These are phyloP conservation scores for Exophiala sp. DNA, from an alignment of 2,329 filamentous ascomycete genomes.

Conservation along the genomic window DNA sequence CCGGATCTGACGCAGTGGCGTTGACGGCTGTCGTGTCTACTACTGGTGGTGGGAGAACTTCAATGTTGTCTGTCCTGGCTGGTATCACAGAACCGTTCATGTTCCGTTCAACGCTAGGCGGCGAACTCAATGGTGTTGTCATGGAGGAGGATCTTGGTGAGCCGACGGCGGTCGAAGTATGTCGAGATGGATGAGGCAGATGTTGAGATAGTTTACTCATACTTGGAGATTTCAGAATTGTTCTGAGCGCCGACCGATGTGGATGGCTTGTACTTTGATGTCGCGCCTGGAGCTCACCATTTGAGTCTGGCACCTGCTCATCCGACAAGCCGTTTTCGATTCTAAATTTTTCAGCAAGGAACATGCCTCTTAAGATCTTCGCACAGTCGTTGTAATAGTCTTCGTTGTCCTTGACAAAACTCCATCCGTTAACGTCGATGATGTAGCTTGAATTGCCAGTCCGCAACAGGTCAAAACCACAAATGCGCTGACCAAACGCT, in stretches of 20 bases:
- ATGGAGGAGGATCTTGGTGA: slow-evolving; percentile 43
- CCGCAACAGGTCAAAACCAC: slow-evolving; percentile 89
- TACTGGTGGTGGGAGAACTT: slow-evolving; percentile 45
- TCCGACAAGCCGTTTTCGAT: slow-evolving; percentile 33
- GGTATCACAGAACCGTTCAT: slow-evolving; percentile 8
- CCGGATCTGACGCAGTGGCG: slow-evolving; percentile 8
- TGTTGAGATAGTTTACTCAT: slow-evolving; percentile 52
- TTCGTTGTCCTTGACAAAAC: slow-evolving; percentile 98
- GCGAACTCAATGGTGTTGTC: slow-evolving; percentile 35
- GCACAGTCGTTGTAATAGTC: slow-evolving; percentile 95
- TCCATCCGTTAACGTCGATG: slow-evolving; percentile 99
- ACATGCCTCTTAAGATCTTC: slow-evolving; percentile 80
- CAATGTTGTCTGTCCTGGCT: slow-evolving; percentile 17
- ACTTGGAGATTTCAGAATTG: slow-evolving; percentile 63
- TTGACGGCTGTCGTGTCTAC: slow-evolving; percentile 16
- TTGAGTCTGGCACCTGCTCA: slow-evolving; percentile 34
- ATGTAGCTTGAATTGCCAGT: slow-evolving; percentile 90
- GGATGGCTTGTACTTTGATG: slow-evolving; percentile 40
- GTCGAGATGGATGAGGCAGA: slow-evolving; percentile 40
- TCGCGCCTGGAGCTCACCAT: slow-evolving; percentile 25
- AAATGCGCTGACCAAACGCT: slow-evolving; percentile 90
- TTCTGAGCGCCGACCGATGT: slow-evolving; percentile 53
- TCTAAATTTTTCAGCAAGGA: slow-evolving; percentile 69
- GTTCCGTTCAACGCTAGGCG: slow-evolving; percentile 33
- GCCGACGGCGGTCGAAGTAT: slow-evolving; percentile 35